Conservation (phyloP, 2,329 filamentous ascomycete genomes). For the Microascus cirrosus region DNA sequence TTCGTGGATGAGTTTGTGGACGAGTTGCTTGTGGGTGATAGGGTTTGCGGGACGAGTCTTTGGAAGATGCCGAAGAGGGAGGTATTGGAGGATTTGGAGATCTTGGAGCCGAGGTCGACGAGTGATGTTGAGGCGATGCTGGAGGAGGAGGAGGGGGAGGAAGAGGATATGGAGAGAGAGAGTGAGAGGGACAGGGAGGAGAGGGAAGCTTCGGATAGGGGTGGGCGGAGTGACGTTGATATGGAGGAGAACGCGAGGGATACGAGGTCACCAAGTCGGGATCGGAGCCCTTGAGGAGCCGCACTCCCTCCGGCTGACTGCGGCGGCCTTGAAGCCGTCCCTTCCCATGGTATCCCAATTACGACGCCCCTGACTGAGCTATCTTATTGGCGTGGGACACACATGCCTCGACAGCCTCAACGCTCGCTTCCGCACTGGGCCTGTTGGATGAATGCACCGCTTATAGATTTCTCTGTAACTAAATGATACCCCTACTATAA, state of each 20-base stretch:
- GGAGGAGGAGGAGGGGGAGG: constrained; percentile 44
- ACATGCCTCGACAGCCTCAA: no score
- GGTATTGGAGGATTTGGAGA: constrained; percentile 77
- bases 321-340: no score
- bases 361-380: no score
- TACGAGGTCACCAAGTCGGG: constrained; percentile 9
- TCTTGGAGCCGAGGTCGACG: constrained; percentile 73
- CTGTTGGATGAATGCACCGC: not conserved
- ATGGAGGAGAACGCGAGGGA: constrained; percentile 16
- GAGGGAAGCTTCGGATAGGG: constrained; percentile 19
- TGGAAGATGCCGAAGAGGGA: constrained; percentile 83
- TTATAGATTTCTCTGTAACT: not conserved
- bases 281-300: constrained; percentile 8
- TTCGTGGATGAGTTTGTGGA: constrained; percentile 90
- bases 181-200: constrained; percentile 10
- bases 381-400: no score
- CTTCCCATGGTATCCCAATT: not conserved
- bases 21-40: constrained; percentile 76
- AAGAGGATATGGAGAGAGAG: constrained; percentile 19
- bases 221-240: constrained; percentile 21
- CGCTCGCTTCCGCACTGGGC: not conserved
- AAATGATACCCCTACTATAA: not conserved
- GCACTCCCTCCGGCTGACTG: not conserved
- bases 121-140: constrained; percentile 67
- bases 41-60: constrained; percentile 82